Evolutionary conservation across 1,284 basidiomycete genomes (phyloP).

Genomic region (Apiotrichum akiyoshidainum): DNA sequence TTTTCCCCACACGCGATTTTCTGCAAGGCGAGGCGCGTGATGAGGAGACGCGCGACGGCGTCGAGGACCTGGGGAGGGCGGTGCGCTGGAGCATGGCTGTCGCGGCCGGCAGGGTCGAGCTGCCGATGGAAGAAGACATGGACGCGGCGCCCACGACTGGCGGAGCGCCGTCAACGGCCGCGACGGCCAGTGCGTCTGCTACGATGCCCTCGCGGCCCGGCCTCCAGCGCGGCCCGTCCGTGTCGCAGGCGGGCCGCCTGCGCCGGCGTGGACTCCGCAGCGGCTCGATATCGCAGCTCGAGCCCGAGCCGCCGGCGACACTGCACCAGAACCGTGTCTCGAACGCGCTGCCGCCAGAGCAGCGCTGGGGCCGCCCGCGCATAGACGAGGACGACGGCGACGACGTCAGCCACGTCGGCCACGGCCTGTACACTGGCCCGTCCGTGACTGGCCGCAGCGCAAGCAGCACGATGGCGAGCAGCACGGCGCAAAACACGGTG

Average conservation of each 20-base stretch:
- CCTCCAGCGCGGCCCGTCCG: conserved; percentile 28
- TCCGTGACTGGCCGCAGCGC: no score
- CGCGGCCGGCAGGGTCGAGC: conserved; percentile 5
- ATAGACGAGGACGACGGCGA: conserved; percentile 39
- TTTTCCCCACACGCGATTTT: conserved; percentile 27
- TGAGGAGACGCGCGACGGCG: conserved; percentile 37
- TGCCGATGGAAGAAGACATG: background rate
- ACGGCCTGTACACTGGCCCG: background rate
- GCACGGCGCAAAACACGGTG: conserved; percentile 17
- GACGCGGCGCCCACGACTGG: background rate
- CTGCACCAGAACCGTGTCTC: background rate
- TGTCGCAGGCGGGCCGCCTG: conserved; percentile 30
- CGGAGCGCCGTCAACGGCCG: background rate
- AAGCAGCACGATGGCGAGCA: background rate
- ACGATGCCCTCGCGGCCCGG: conserved; percentile 8
- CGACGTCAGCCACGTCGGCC: conserved; percentile 2
- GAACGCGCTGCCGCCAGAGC: conserved; percentile 4
- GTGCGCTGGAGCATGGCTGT: conserved; percentile 33
- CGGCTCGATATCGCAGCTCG: conserved; percentile 10
- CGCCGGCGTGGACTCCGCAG: conserved; percentile 30
- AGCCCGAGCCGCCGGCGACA: conserved; percentile 9
- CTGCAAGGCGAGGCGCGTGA: conserved; percentile 25
- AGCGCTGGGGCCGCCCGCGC: conserved; percentile 23
- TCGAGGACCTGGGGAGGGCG: conserved; percentile 38
- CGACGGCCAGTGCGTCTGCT: background rate